Percentiles rank a stretch among this genome's conserved stretches.
phyloP scores from a whole-genome alignment of 2,329 filamentous ascomycete genomes.

The Phialophora tarda region DNA sequence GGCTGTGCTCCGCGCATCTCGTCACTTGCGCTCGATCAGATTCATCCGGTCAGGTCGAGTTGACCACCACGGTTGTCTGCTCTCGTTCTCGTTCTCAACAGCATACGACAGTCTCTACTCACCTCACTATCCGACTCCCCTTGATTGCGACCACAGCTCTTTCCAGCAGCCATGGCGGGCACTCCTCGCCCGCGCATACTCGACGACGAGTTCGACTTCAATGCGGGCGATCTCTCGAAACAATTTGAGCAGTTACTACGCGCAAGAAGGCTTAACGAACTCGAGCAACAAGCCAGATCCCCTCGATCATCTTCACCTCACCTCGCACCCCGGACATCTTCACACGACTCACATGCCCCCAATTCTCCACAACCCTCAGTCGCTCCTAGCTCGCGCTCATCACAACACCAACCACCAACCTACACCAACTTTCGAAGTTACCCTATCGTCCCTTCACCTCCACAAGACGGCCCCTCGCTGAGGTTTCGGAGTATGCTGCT shows the following conservation, averaged over 20 bases:
- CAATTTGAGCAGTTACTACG: conserved; percentile 87
- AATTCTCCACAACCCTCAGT: conserved; percentile 40
- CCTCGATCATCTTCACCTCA: conserved; percentile 49
- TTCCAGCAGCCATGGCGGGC: conserved; percentile 28
- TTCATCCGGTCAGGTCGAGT: conserved; percentile 10
- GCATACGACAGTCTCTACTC: conserved; percentile 7
- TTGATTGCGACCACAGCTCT: conserved; percentile 6
- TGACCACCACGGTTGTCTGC: conserved; percentile 1
- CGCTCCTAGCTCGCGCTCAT: conserved; percentile 44
- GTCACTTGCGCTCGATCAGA: conserved; percentile 21
- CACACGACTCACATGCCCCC: conserved; percentile 35
- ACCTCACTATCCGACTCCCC: conserved; percentile 12
- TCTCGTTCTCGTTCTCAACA: conserved; percentile 1
- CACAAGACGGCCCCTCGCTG: conserved; percentile 71
- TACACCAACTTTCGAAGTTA: conserved; percentile 68
- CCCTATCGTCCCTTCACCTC: conserved; percentile 75
- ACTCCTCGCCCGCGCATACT: conserved; percentile 36
- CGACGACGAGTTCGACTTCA: conserved; percentile 57
- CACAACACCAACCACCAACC: conserved; percentile 55
- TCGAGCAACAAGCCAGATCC: conserved; percentile 68
- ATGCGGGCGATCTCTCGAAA: conserved; percentile 78
- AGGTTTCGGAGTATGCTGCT: conserved; percentile 83
- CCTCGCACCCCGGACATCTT: conserved; percentile 32
- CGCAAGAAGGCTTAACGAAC: conserved; percentile 83
- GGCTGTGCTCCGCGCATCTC: conserved; percentile 35